These are phyloP conservation scores for Trypanosoma boissoni DNA, from an alignment of 208 protist genomes.

Conservation along the genomic window DNA sequence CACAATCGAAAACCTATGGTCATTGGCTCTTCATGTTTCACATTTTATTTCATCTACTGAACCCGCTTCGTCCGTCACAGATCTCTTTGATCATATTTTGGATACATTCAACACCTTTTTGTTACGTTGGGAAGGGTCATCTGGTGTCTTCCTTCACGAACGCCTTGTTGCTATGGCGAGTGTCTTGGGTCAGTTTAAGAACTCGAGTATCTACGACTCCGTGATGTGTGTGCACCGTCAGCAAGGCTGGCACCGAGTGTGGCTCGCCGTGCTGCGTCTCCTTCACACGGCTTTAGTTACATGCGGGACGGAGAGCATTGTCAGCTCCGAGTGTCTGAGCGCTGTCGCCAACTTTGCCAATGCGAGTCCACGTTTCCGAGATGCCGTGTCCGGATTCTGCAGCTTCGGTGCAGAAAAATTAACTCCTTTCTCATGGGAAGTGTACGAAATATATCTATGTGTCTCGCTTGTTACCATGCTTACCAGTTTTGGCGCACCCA, in stretches of 20 bases:
- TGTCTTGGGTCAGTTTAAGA: conserved; percentile 50
- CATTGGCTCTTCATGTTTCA: conserved; percentile 27
- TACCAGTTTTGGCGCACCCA: conserved; percentile 30
- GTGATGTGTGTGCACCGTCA: conserved; percentile 26
- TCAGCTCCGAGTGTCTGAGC: conserved; percentile 28
- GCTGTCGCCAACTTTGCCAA: conserved; percentile 27
- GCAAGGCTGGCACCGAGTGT: conserved; percentile 55
- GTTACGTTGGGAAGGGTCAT: conserved; percentile 15
- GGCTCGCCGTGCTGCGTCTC: conserved; percentile 48
- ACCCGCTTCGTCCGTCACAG: conserved; percentile 16
- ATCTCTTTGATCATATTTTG: conserved; percentile 35
- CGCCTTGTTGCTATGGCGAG: conserved; percentile 33
- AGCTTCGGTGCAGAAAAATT: conserved; percentile 4
- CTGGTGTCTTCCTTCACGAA: conserved; percentile 28
- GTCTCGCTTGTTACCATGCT: conserved; percentile 37
- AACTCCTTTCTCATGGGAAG: conserved; percentile 47
- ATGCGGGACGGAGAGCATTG: conserved; percentile 7
- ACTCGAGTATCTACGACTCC: conserved; percentile 33
- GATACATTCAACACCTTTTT: conserved; percentile 32
- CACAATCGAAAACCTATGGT: conserved; percentile 34
- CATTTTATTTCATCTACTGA: conserved; percentile 33
- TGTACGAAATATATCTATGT: conserved; percentile 52
- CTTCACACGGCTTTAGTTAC: conserved; percentile 26
- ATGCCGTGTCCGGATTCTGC: conserved; percentile 50
- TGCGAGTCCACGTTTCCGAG: conserved; percentile 42